These are phyloP conservation scores for Herpetomonas muscarum DNA, from an alignment of 208 protist species.

Conservation along the genomic window DNA sequence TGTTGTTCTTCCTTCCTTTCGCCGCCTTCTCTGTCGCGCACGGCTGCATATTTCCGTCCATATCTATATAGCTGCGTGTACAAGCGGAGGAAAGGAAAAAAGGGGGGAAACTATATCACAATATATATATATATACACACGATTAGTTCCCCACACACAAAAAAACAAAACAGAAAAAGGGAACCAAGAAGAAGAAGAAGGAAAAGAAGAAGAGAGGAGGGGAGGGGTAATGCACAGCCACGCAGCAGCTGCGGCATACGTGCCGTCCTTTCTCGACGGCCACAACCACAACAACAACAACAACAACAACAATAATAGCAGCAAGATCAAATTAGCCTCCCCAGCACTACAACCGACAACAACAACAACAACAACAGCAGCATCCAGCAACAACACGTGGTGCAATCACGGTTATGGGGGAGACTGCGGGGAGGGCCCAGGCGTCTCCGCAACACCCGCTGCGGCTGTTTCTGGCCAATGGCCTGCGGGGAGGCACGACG, in stretches of 20 bases:
- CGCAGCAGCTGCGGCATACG: constrained; percentile 11
- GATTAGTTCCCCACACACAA: background rate
- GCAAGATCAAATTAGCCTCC: background rate
- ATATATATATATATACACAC: background rate
- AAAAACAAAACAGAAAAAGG: background rate
- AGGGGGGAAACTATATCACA: too few relatives aligned
- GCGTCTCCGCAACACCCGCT: too few relatives aligned
- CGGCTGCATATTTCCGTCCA: background rate
- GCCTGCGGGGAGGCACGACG: too few relatives aligned
- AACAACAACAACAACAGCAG: background rate
- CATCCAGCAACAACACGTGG: background rate
- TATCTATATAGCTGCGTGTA: background rate
- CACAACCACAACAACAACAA: background rate
- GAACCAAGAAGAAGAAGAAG: constrained; percentile 1
- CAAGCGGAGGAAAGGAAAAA: too few relatives aligned
- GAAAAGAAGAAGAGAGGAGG: background rate
- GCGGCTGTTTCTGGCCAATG: too few relatives aligned
- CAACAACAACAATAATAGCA: background rate
- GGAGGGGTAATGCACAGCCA: background rate
- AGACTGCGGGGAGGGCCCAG: background rate
- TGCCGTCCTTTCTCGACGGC: constrained; percentile 4
- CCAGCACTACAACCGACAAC: background rate
- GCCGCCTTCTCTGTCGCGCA: background rate
- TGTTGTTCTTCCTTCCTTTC: constrained; percentile 16
- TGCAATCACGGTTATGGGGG: background rate